A percentile compares a stretch with the other conserved stretches of the same genome.
These are phyloP conservation scores for Pulveroboletus sp. DNA, from an alignment of 768 basidiomycete genomes.

Conservation along the genomic window DNA sequence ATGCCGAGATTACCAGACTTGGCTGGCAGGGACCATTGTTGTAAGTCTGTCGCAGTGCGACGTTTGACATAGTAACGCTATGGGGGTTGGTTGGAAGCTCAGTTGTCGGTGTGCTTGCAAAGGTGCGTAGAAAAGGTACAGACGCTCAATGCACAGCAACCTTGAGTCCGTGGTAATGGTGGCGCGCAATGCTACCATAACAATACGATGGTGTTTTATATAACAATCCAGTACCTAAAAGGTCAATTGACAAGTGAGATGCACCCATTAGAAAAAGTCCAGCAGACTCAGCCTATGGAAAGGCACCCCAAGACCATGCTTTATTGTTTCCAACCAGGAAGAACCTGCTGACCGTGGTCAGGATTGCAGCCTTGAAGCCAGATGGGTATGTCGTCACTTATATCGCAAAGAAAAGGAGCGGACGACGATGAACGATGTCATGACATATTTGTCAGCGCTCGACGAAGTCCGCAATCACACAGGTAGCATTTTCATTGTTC, in stretches of 20 bases:
- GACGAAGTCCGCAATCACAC: constrained; percentile 94
- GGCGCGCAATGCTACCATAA: no score
- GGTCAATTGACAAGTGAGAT: no score
- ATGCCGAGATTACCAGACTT: neutral
- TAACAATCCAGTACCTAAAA: no score
- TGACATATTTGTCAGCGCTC: constrained; percentile 70
- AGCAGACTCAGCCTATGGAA: no score
- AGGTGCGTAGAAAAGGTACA: neutral
- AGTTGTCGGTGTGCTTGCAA: neutral
- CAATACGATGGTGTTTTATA: no score
- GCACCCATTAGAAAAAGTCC: no score
- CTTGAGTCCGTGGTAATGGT: neutral
- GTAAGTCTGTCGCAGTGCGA: neutral
- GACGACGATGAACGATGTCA: constrained; percentile 95
- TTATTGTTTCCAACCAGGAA: no score
- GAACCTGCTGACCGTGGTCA: constrained; percentile 62
- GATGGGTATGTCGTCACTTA: constrained; percentile 88
- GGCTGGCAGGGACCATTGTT: neutral
- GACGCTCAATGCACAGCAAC: neutral
- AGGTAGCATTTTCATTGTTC: constrained; percentile 94
- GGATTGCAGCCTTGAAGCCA: constrained; percentile 87
- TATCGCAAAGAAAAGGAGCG: constrained; percentile 90
- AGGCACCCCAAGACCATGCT: no score
- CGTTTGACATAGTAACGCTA: neutral
- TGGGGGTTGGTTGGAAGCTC: neutral